Evolutionary conservation across 306 rosid genomes (phyloP).

Genomic region (Styphnolobium japonicum): DNA sequence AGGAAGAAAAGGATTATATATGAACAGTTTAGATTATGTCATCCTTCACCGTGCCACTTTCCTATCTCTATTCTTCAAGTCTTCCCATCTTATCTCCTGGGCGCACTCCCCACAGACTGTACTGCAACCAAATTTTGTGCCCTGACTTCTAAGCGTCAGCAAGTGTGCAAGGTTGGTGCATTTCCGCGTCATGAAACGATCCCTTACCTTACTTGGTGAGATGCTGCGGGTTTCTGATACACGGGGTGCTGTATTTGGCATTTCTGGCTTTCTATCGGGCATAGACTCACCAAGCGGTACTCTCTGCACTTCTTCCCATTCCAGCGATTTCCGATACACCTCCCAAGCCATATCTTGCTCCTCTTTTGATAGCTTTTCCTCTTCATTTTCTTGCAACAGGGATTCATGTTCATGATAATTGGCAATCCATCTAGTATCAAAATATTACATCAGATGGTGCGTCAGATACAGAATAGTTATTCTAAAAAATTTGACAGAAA

Average conservation of each 20-base stretch:
- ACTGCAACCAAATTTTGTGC: conserved; percentile 66
- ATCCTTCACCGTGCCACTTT: conserved; percentile 32
- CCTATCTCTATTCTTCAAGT: conserved; percentile 46
- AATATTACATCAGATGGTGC: conserved; percentile 2
- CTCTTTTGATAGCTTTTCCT: conserved; percentile 88
- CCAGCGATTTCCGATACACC: conserved; percentile 68
- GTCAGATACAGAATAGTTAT: neutral
- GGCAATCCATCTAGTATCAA: conserved; percentile 73
- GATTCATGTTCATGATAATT: conserved; percentile 89
- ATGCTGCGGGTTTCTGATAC: conserved; percentile 27
- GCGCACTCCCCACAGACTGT: conserved; percentile 96
- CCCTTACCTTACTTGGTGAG: conserved; percentile 36
- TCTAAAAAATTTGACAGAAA: neutral
- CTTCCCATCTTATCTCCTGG: conserved; percentile 86
- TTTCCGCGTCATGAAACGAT: conserved; percentile 49
- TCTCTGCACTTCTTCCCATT: conserved; percentile 92
- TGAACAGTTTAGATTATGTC: conserved; percentile 18
- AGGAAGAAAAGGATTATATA: no score
- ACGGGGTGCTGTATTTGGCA: conserved; percentile 18
- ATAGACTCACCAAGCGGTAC: conserved; percentile 53
- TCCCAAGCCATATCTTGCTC: conserved; percentile 99
- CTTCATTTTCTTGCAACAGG: conserved; percentile 91
- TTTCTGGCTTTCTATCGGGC: conserved; percentile 43
- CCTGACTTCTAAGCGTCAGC: conserved; percentile 90
- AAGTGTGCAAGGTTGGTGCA: conserved; percentile 85